Conservation (phyloP, 768 basidiomycete species). For the Mycena olivaceomarginata region DNA sequence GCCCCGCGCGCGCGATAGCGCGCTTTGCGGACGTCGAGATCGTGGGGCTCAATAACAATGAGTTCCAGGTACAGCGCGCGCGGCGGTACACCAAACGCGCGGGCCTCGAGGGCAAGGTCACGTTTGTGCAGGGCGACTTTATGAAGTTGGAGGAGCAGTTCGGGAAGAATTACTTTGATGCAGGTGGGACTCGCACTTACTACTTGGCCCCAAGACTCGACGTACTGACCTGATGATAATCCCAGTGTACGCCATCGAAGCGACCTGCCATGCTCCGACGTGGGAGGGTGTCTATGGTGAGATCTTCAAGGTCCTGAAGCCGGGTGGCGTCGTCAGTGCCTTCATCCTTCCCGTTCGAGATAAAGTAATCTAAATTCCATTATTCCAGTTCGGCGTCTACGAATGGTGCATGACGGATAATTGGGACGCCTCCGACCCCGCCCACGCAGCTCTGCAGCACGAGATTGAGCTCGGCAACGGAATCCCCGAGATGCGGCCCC, state of each 20-base stretch:
- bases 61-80: constrained; percentile 94
- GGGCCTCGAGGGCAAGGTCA: constrained; percentile 85
- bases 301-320: constrained; percentile 95
- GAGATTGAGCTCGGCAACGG: constrained; percentile 96
- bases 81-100: constrained; percentile 86
- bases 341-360: not conserved
- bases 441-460: constrained; percentile 94
- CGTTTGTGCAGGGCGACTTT: constrained; percentile 95
- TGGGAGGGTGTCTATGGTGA: constrained; percentile 98
- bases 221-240: not conserved
- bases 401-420: constrained; percentile 99
- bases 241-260: constrained; percentile 97
- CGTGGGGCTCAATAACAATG: constrained; percentile 96
- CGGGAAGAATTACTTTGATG: constrained; percentile 95
- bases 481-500: constrained; percentile 96
- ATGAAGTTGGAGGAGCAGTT: constrained; percentile 96
- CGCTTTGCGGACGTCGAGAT: constrained; percentile 91
- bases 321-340: constrained; percentile 90
- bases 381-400: constrained; percentile 92
- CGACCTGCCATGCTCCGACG: constrained; percentile 96
- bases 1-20: constrained; percentile 97
- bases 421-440: constrained; percentile 91
- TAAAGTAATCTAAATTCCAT: not conserved
- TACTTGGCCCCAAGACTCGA: not conserved
- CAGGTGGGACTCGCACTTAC: constrained; percentile 71